A percentile compares a stretch with the other conserved stretches of the same genome.
These are phyloP conservation scores for Tolypocladium tundrense DNA, from an alignment of 2,329 filamentous ascomycete genomes.

Conservation along the genomic window DNA sequence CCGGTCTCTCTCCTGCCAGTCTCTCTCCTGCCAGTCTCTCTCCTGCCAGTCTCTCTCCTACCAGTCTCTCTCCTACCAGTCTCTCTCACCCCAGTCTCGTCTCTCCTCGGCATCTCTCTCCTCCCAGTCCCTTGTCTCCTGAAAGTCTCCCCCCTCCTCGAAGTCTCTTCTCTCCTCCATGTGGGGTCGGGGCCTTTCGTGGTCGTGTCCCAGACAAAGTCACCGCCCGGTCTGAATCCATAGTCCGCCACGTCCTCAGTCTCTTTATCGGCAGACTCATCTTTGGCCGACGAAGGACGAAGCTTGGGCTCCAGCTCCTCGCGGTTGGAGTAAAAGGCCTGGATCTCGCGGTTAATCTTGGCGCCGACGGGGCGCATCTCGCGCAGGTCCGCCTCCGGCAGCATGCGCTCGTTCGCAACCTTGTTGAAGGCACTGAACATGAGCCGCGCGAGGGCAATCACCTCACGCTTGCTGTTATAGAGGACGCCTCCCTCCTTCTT, in stretches of 20 bases:
- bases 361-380: constrained; percentile 21
- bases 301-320: constrained; percentile 22
- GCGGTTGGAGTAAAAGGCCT: constrained; percentile 22
- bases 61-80: not conserved
- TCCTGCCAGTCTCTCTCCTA: no score
- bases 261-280: constrained; percentile 8
- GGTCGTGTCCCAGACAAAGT: constrained; percentile 23
- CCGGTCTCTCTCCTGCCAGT: no score
- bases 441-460: constrained; percentile 32
- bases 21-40: not conserved
- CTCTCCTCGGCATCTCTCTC: not conserved
- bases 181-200: constrained; percentile 2
- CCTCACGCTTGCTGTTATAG: constrained; percentile 28
- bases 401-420: constrained; percentile 29
- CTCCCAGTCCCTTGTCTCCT: not conserved
- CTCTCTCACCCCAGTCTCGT: not conserved
- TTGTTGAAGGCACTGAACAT: constrained; percentile 36
- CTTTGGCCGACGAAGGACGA: constrained; percentile 4
- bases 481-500: constrained; percentile 13
- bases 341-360: constrained; percentile 27
- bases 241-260: constrained; percentile 5
- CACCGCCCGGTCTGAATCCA: constrained; percentile 8
- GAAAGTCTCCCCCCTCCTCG: not conserved
- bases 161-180: not conserved
- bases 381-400: constrained; percentile 21